phyloP scores from a whole-genome alignment of 495 filamentous ascomycete species.

The Glarea lozoyensis region DNA sequence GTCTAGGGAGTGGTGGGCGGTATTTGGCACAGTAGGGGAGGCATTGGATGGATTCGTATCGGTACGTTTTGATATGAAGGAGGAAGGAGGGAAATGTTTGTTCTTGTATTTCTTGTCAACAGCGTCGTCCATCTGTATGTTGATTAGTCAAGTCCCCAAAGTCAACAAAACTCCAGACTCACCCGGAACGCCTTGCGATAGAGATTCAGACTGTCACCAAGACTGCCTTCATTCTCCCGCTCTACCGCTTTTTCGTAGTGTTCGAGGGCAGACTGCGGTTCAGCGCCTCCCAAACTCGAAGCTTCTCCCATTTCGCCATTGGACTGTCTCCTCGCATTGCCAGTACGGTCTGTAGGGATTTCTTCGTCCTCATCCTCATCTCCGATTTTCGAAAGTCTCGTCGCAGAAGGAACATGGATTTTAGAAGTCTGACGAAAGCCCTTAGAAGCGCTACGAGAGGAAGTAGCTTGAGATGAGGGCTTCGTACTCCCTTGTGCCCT shows the following conservation, averaged over 20 bases:
- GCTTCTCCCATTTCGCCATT: slow-evolving; percentile 10
- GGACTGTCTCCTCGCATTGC: slow-evolving; percentile 5
- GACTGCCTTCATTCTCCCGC: slow-evolving; percentile 69
- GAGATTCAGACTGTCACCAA: slow-evolving; percentile 82
- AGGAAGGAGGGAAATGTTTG: slow-evolving; percentile 70
- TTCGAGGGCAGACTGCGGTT: slow-evolving; percentile 74
- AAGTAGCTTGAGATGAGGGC: neutral
- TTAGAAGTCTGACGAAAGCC: slow-evolving; percentile 9
- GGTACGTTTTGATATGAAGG: slow-evolving; percentile 38
- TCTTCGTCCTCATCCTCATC: slow-evolving; percentile 30
- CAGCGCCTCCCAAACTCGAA: slow-evolving; percentile 23
- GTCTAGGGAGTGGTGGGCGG: slow-evolving; percentile 50
- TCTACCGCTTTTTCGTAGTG: slow-evolving; percentile 91
- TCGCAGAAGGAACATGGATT: slow-evolving; percentile 7
- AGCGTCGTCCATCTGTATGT: slow-evolving; percentile 59
- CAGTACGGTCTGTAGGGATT: slow-evolving; percentile 29
- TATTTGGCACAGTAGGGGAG: slow-evolving; percentile 40
- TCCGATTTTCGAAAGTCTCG: neutral
- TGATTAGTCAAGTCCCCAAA: slow-evolving; percentile 6
- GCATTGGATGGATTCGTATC: slow-evolving; percentile 46
- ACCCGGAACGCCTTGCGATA: slow-evolving; percentile 88
- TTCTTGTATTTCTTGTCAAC: slow-evolving; percentile 82
- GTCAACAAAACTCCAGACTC: slow-evolving; percentile 9
- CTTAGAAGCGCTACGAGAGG: slow-evolving; percentile 6
- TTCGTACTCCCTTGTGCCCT: slow-evolving; percentile 21